phyloP scores from a whole-genome alignment of 2,329 filamentous ascomycete genomes.

The Hawksworthiomyces lignivorus region DNA sequence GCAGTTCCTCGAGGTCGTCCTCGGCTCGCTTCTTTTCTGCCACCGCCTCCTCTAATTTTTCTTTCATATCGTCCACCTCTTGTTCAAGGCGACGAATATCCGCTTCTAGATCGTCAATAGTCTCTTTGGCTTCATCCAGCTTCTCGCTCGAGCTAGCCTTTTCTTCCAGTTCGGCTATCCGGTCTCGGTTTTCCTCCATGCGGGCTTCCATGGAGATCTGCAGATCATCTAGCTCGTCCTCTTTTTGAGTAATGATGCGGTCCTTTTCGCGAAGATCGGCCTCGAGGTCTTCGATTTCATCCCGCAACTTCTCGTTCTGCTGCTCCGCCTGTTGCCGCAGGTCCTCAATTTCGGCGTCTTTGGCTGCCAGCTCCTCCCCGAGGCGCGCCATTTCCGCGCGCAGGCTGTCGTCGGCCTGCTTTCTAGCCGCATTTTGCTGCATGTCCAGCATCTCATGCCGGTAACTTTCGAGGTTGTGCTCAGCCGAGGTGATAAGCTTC shows the following conservation, averaged over 20 bases:
- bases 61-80: constrained; percentile 46
- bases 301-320: constrained; percentile 58
- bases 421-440: constrained; percentile 71
- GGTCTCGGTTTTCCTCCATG: constrained; percentile 47
- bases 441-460: constrained; percentile 74
- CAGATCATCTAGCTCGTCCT: constrained; percentile 55
- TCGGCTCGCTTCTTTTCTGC: constrained; percentile 50
- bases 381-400: constrained; percentile 53
- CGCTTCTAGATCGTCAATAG: constrained; percentile 51
- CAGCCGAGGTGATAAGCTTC: constrained; percentile 73
- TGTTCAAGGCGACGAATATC: constrained; percentile 46
- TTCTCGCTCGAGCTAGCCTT: constrained; percentile 45
- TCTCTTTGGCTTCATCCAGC: constrained; percentile 48
- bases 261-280: constrained; percentile 70
- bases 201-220: constrained; percentile 49
- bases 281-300: constrained; percentile 70
- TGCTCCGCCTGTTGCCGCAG: constrained; percentile 52
- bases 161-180: constrained; percentile 47
- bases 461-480: constrained; percentile 80
- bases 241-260: constrained; percentile 61
- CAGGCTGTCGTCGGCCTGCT: constrained; percentile 63
- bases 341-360: constrained; percentile 52
- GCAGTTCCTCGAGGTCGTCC: constrained; percentile 55
- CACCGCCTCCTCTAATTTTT: constrained; percentile 45
- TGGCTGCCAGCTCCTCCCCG: constrained; percentile 47